A percentile compares a stretch with the other conserved stretches of the same genome.
Conservation (phyloP, 2,329 filamentous ascomycete species). For the Aspergillus flavus region DNA sequence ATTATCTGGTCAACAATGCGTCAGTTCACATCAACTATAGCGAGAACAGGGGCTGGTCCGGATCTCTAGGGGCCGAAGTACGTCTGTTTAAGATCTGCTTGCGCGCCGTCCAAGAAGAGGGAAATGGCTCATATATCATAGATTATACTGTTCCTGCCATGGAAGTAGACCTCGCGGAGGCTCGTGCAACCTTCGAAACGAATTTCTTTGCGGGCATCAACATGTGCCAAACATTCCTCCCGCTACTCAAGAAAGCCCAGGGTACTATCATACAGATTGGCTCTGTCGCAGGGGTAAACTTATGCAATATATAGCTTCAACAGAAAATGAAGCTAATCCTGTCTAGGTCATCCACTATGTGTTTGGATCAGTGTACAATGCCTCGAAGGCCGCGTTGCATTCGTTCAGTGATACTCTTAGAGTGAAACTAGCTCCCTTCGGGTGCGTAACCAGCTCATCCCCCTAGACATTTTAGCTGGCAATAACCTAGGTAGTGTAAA, state of each 20-base stretch:
- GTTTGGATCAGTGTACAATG: conserved; percentile 57
- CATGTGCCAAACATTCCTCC: conserved; percentile 60
- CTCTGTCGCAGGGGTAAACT: conserved; percentile 42
- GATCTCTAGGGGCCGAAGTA: conserved; percentile 33
- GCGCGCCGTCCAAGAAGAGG: not conserved
- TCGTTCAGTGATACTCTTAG: conserved; percentile 60
- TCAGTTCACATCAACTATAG: conserved; percentile 24
- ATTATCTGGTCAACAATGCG: conserved; percentile 63
- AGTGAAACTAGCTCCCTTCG: conserved; percentile 57
- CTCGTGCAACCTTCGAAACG: conserved; percentile 52
- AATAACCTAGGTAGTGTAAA: conserved; percentile 42
- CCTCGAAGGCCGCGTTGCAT: conserved; percentile 62
- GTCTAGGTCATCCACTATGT: conserved; percentile 46
- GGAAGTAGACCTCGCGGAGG: conserved; percentile 55
- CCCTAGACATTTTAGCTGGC: not conserved
- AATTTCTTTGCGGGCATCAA: conserved; percentile 62
- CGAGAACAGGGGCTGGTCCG: conserved; percentile 14
- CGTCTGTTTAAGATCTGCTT: conserved; percentile 11
- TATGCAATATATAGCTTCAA: not conserved
- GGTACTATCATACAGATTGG: conserved; percentile 51
- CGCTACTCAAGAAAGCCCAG: conserved; percentile 52
- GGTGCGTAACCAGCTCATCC: conserved; percentile 28
- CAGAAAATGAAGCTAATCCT: not conserved
- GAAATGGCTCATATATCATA: conserved; percentile 21
- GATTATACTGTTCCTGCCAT: conserved; percentile 61